Base-by-base conservation (phyloP, 768 basidiomycete species). In the Boletus rubescentipes region DNA sequence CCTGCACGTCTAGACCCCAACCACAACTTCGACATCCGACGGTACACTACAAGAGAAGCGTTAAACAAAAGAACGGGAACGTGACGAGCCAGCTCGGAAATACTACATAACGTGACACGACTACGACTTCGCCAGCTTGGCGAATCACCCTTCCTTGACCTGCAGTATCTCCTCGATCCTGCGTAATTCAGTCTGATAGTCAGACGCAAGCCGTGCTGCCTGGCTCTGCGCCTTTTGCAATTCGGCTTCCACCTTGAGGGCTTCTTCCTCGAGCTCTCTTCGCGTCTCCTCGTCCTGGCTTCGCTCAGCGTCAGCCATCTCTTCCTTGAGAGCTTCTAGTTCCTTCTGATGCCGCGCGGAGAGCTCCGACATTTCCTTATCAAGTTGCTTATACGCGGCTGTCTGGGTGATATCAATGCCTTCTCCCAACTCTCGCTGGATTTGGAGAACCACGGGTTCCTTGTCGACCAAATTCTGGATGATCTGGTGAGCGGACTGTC, bases 351-450 rank as follows among this genome's bases (percentile, higher is more conserved):
- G 77, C 31, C 74, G 71, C 48, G 73, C 65, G n/a, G 72, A 71
- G 55, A 80, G 76, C 37, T 76, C 77, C 47, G 72, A 71, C 10
- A 82, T 68, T 50, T 83, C 82, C 35, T 71, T 71, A 49, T 76
- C 75, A 7, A 86, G 71, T 57, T 83, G 83, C 36, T 61, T 73
- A 9, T 77, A 82, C 6, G 83, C 84, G 1, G 72, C 71, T 0
- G 85, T 84, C 56, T 85, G 71, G n/a, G 75, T 70, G 35, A 85
- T 75, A 30, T 77, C 73, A 37, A 77, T 70, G 8, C 75, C 69
- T 46, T 77, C 72, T 31, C 76, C 76, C 14, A 84, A 69, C 56
- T 86, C 84, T 9, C 71, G 65, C 61, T 85, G 84, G 36, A 86
- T 83, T 29, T 73, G 77, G 9, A 85, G 71, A 0, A 76, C 68